These are phyloP conservation scores for Tricholoma sp. DNA, from an alignment of 768 basidiomycete species.

Conservation along the genomic window DNA sequence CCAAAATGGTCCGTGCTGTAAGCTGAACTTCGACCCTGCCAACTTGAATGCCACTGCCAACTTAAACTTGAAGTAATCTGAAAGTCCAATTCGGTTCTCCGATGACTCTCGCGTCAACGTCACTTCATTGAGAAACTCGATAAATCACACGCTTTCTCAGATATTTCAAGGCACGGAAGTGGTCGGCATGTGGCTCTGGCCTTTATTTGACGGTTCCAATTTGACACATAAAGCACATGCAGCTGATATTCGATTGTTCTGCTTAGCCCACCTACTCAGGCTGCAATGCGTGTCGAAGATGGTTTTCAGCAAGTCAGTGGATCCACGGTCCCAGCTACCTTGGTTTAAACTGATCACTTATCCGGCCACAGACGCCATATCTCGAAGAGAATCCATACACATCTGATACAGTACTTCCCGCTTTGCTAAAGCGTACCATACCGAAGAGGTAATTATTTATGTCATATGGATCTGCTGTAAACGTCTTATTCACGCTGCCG, in stretches of 20 bases:
- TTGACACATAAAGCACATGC: background rate
- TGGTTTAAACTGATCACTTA: background rate
- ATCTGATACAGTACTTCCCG: constrained; percentile 57
- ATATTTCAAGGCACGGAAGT: background rate
- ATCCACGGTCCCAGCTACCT: background rate
- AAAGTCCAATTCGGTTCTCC: no score
- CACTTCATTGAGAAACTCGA: background rate
- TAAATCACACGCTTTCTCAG: background rate
- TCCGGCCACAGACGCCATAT: constrained; percentile 40
- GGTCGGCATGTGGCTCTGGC: background rate
- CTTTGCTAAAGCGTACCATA: constrained; percentile 51
- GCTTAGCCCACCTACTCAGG: background rate
- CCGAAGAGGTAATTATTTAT: constrained; percentile 34
- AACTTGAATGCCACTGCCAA: no score
- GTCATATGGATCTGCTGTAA: background rate
- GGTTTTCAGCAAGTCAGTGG: constrained; percentile 56
- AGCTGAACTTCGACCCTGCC: background rate
- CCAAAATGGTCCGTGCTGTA: background rate
- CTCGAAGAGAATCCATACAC: constrained; percentile 56
- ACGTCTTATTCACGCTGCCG: background rate
- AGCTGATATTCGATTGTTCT: background rate
- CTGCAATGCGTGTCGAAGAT: constrained; percentile 55
- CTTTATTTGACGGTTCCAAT: background rate
- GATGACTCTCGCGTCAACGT: background rate
- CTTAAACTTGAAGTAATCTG: no score